A percentile compares a stretch with the other conserved stretches of the same genome.
These are phyloP conservation scores for Tolypocladium inflatum DNA, from an alignment of 2,329 filamentous ascomycete species.

Conservation along the genomic window DNA sequence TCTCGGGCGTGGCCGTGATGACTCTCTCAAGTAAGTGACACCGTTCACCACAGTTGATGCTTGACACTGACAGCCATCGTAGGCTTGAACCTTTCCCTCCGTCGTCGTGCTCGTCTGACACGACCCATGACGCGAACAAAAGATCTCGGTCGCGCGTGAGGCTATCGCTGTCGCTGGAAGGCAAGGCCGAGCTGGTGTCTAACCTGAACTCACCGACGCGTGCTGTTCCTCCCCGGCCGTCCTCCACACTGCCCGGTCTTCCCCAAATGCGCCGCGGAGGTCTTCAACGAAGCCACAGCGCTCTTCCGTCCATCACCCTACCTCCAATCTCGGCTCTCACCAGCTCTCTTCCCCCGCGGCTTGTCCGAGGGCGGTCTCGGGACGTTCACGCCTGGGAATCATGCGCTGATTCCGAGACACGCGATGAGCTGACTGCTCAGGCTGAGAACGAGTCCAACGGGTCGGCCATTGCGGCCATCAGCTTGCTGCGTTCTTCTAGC, in stretches of 20 bases:
- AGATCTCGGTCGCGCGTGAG: constrained; percentile 49
- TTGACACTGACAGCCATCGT: background rate
- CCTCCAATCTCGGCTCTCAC: constrained; percentile 45
- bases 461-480: constrained; percentile 73
- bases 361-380: constrained; percentile 65
- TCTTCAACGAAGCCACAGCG: constrained; percentile 64
- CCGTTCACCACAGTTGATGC: background rate
- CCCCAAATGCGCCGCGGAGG: constrained; percentile 39
- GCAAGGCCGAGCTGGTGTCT: constrained; percentile 78
- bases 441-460: constrained; percentile 73
- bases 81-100: constrained; percentile 35
- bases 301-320: constrained; percentile 48
- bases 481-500: constrained; percentile 64
- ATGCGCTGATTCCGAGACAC: constrained; percentile 71
- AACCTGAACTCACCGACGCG: constrained; percentile 57
- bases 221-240: constrained; percentile 36
- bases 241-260: constrained; percentile 36
- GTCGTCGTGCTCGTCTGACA: constrained; percentile 30
- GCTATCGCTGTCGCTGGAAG: constrained; percentile 76
- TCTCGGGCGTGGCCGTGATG: constrained; percentile 27
- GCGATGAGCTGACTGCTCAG: constrained; percentile 70
- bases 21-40: constrained; percentile 35
- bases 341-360: constrained; percentile 41
- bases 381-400: constrained; percentile 89
- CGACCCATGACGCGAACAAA: constrained; percentile 25